Evolutionary conservation across 352 stramenopile genomes (phyloP), one percentile per base, ranked within the genome.

Genomic region (Phytophthora pinifolia): DNA sequence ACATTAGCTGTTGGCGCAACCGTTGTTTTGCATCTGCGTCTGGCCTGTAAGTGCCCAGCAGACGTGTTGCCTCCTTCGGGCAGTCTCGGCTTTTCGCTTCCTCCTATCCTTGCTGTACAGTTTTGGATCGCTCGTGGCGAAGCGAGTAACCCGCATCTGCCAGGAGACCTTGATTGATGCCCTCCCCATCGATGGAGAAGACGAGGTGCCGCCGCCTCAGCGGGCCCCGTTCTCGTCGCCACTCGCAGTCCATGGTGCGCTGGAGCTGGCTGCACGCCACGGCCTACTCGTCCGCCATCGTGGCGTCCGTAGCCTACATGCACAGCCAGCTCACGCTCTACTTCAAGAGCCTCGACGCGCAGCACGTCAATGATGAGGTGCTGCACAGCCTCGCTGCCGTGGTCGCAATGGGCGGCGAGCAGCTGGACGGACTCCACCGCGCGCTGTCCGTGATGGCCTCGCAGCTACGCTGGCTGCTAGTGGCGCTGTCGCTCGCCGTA

Each of bases 211-310:
- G 48, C 32, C 48, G 37, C 20, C 38, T 32, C 22, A 50, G 30
- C 48, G 38, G 37, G 3, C 22, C 22, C 9, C 49, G 49, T 9
- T 55, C 43, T 9, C 63, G 60, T 33, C 65, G 57, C 36, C 56
- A 59, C 14, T 45, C 65, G 50, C 65, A 54, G 35, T 66, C 55
- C 9, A 53, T 76, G 27, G 51, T 73, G 47, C 68, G 59, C n/a
- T 91, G 81, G 81, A 91, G 67, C 54, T 91, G 81, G 81, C 62
- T 89, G 51, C 72, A 86, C 30, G 81, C 81, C 6, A 91, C 76
- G 10, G 68, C 78, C 33, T 89, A 79, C 62, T 86, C 76, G 18
- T 83, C 65, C 6, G 76, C 72, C n/a, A 63, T 91, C 46, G 78
- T 89, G 18, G 76, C 76, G 44, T 86, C 78, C 35, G 55, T 75